Conservation (phyloP, 345 rosid species). For the Hirschfeldia incana region DNA sequence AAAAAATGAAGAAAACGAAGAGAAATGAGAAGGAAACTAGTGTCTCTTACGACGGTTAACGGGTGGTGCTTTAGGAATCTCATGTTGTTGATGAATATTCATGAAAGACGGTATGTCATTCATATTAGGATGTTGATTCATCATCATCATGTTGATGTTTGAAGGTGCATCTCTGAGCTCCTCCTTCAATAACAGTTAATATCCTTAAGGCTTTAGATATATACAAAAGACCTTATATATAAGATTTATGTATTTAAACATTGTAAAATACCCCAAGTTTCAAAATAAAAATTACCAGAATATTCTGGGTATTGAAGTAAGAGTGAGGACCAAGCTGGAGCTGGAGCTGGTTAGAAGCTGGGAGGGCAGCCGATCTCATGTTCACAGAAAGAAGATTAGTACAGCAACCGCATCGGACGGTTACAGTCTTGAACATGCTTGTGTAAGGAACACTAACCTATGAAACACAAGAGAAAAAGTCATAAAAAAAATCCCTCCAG, state of each 20-base stretch:
- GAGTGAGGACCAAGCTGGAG: slow-evolving; percentile 61
- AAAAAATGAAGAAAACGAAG: too few relatives aligned
- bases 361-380: slow-evolving; percentile 68
- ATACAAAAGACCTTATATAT: not conserved
- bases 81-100: slow-evolving; percentile 53
- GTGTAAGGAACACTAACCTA: slow-evolving; percentile 96
- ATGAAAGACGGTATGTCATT: slow-evolving; percentile 46
- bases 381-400: slow-evolving; percentile 80
- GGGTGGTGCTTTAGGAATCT: slow-evolving; percentile 67
- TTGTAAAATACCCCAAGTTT: not conserved
- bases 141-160: slow-evolving; percentile 63
- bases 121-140: slow-evolving; percentile 64
- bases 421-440: slow-evolving; percentile 95
- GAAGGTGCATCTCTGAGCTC: slow-evolving; percentile 73
- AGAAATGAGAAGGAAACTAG: slow-evolving; percentile 1
- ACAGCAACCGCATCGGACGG: slow-evolving; percentile 97
- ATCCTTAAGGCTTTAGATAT: not conserved
- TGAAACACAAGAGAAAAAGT: not conserved
- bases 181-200: slow-evolving; percentile 52
- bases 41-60: slow-evolving; percentile 84
- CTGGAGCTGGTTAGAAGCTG: slow-evolving; percentile 77
- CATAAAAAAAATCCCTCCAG: not conserved
- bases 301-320: slow-evolving; percentile 75
- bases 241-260: not conserved
- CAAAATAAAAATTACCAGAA: slow-evolving; percentile 47